Percentiles rank a stretch among this genome's conserved stretches.
Evolutionary conservation across 2,329 filamentous ascomycete genomes (phyloP).

Genomic region (Myriangium duriaei): DNA sequence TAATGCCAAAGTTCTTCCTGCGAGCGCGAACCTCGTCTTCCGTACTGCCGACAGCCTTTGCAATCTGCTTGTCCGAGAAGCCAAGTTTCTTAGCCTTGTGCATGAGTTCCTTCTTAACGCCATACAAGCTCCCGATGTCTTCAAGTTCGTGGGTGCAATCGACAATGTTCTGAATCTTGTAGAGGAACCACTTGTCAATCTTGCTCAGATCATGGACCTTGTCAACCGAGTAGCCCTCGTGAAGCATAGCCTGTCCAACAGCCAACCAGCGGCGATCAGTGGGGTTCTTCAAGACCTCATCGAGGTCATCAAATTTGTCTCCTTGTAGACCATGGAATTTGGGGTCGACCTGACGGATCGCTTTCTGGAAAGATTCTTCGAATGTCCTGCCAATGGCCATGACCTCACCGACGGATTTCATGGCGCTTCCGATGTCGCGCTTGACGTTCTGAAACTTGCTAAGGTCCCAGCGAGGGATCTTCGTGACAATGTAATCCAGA

Average conservation of each 20-base stretch:
- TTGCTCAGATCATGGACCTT: constrained; percentile 86
- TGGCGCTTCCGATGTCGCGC: constrained; percentile 90
- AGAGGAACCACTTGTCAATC: constrained; percentile 98
- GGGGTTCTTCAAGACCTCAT: constrained; percentile 79
- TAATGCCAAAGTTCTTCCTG: constrained; percentile 76
- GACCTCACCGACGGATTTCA: constrained; percentile 98
- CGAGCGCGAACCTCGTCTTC: constrained; percentile 83
- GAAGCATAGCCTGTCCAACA: constrained; percentile 93
- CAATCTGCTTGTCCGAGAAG: constrained; percentile 95
- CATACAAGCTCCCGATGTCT: constrained; percentile 67
- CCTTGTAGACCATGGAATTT: constrained; percentile 87
- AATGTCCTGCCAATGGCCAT: constrained; percentile 99
- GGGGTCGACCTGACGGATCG: constrained; percentile 92
- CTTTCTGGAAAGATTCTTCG: constrained; percentile 98
- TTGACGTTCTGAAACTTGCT: constrained; percentile 99
- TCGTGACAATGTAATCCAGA: constrained; percentile 94
- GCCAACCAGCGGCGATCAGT: constrained; percentile 96
- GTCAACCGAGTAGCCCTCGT: constrained; percentile 91
- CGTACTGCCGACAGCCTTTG: constrained; percentile 66
- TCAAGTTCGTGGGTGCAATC: constrained; percentile 79
- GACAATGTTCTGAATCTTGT: constrained; percentile 97
- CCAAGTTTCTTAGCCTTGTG: constrained; percentile 92
- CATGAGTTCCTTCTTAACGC: constrained; percentile 77
- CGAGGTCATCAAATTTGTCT: constrained; percentile 85
- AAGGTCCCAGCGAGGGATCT: constrained; percentile 97